These are phyloP conservation scores for Hibiscus mutabilis DNA, from an alignment of 345 rosid genomes.

Conservation along the genomic window DNA sequence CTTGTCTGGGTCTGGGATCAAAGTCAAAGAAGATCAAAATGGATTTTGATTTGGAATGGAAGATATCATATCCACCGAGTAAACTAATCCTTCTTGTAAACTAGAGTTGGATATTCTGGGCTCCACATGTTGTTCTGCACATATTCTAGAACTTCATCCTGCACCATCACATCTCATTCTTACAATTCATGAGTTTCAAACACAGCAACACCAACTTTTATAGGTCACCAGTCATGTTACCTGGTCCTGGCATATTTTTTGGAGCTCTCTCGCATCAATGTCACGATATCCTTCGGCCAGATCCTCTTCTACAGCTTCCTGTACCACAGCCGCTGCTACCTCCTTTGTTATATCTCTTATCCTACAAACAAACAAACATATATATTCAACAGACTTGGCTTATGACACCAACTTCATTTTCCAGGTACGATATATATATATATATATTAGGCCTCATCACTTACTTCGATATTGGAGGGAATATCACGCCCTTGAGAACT, in stretches of 20 bases:
- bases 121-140: slow-evolving; percentile 88
- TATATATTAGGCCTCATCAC: background rate
- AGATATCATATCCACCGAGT: background rate
- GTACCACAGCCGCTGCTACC: slow-evolving; percentile 82
- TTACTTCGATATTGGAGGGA: slow-evolving; percentile 84
- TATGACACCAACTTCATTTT: background rate
- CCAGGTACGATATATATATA: background rate
- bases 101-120: slow-evolving; percentile 81
- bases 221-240: slow-evolving; percentile 22
- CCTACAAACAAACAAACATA: slow-evolving; percentile 40
- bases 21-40: background rate
- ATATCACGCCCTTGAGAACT: slow-evolving; percentile 70
- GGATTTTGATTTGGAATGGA: background rate
- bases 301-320: slow-evolving; percentile 80
- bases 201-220: background rate
- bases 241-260: slow-evolving; percentile 33
- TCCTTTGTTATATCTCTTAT: slow-evolving; percentile 83
- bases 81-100: slow-evolving; percentile 43
- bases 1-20: background rate
- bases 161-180: slow-evolving; percentile 11
- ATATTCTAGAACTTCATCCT: slow-evolving; percentile 62
- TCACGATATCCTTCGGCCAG: slow-evolving; percentile 79
- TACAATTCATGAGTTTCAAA: background rate
- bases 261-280: slow-evolving; percentile 72
- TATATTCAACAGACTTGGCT: background rate